Percentiles rank a stretch among this genome's conserved stretches.
These are phyloP conservation scores for Epichloe elymi DNA, from an alignment of 2,329 filamentous ascomycete species.

Conservation along the genomic window DNA sequence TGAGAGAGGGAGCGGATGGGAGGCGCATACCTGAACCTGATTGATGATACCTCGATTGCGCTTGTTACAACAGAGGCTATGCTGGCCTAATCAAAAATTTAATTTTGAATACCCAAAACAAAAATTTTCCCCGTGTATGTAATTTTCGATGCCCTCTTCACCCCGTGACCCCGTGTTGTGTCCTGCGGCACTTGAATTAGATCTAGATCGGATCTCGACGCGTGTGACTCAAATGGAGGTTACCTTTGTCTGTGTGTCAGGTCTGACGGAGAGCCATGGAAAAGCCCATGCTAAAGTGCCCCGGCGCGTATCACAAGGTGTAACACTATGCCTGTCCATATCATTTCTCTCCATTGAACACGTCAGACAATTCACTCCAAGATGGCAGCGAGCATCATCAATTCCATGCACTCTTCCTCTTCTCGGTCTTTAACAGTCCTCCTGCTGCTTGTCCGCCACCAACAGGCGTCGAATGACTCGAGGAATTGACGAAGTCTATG, in stretches of 20 bases:
- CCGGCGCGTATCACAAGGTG: neutral
- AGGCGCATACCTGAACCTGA: slow-evolving; percentile 11
- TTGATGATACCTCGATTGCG: slow-evolving; percentile 20
- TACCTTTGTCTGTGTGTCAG: neutral
- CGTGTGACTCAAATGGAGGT: neutral
- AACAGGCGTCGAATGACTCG: slow-evolving; percentile 10
- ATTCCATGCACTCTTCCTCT: slow-evolving; percentile 22
- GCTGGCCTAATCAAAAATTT: slow-evolving; percentile 8
- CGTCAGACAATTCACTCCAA: too few relatives aligned
- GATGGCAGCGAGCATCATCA: slow-evolving; percentile 4
- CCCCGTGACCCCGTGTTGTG: too few relatives aligned
- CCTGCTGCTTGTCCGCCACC: slow-evolving; percentile 9
- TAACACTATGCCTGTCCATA: neutral
- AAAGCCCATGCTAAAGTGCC: neutral
- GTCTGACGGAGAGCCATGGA: neutral
- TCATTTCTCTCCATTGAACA: neutral
- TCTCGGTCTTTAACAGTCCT: slow-evolving; percentile 16
- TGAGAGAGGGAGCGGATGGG: slow-evolving; percentile 4
- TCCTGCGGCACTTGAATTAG: neutral
- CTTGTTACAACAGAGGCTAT: slow-evolving; percentile 7
- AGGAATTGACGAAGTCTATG: slow-evolving; percentile 36
- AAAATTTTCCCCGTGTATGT: neutral
- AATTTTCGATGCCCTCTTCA: neutral
- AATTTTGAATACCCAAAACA: slow-evolving; percentile 6
- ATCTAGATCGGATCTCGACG: neutral